phyloP scores from a whole-genome alignment of 2,329 filamentous ascomycete species.

The Davidsoniella eucalypti region DNA sequence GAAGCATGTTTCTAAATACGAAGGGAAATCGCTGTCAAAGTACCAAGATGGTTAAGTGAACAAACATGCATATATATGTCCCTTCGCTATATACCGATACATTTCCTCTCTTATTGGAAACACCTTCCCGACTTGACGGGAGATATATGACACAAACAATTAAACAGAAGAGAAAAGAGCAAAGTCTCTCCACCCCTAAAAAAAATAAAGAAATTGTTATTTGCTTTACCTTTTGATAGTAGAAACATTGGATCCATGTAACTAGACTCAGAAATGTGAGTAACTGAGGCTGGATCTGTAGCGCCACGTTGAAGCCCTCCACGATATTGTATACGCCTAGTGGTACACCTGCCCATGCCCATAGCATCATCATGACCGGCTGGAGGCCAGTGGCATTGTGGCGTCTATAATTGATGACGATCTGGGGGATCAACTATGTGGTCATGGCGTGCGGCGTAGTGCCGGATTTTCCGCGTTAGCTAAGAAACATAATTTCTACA shows the following conservation, averaged over 20 bases:
- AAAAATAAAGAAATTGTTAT: too few species aligned
- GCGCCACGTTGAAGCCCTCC: slow-evolving; percentile 25
- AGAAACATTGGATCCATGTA: slow-evolving; percentile 28
- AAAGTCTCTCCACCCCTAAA: not conserved
- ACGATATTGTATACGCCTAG: slow-evolving; percentile 37
- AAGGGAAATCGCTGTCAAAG: not conserved
- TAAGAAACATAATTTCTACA: too few species aligned
- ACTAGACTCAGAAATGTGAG: slow-evolving; percentile 25
- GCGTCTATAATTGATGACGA: slow-evolving; percentile 48
- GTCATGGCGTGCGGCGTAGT: not conserved
- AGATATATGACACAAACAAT: not conserved
- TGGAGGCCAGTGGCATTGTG: slow-evolving; percentile 51
- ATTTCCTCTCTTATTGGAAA: not conserved
- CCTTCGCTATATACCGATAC: not conserved
- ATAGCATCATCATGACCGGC: slow-evolving; percentile 56
- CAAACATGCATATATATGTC: not conserved
- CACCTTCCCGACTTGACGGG: not conserved
- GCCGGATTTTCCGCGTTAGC: too few species aligned
- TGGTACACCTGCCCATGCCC: slow-evolving; percentile 50
- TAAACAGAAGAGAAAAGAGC: not conserved
- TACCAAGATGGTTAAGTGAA: not conserved
- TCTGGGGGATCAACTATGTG: slow-evolving; percentile 47
- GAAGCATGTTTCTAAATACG: too few species aligned
- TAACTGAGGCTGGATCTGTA: slow-evolving; percentile 28
- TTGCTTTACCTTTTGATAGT: slow-evolving; percentile 24